These are phyloP conservation scores for Fusarium fracticaudum DNA, from an alignment of 2,329 filamentous ascomycete species.

Conservation along the genomic window DNA sequence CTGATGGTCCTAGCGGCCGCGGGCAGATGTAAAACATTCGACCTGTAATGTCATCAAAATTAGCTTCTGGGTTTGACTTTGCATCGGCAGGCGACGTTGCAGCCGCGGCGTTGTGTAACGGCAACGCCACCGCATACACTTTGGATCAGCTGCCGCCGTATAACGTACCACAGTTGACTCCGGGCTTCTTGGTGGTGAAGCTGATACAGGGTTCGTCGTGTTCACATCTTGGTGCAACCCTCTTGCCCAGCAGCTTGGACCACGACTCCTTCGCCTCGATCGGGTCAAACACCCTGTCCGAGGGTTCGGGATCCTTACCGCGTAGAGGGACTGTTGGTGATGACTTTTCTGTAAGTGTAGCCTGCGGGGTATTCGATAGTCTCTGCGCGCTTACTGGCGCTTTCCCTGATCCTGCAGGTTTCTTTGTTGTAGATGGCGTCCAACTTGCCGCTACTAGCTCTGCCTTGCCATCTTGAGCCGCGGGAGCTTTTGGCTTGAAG, in stretches of 20 bases:
- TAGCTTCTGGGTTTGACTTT: conserved; percentile 19
- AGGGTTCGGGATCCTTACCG: conserved; percentile 17
- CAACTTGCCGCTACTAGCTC: conserved; percentile 4
- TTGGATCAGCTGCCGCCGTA: neutral
- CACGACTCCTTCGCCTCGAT: conserved; percentile 82
- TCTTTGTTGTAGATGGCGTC: conserved; percentile 27
- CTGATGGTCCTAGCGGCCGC: conserved; percentile 83
- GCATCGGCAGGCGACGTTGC: neutral
- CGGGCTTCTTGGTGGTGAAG: conserved; percentile 86
- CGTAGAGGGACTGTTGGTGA: neutral
- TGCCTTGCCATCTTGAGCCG: conserved; percentile 12
- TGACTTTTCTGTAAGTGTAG: neutral
- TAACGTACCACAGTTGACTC: conserved; percentile 76
- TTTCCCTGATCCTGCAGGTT: conserved; percentile 1
- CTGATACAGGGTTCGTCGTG: conserved; percentile 89
- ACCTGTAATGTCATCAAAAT: conserved; percentile 50
- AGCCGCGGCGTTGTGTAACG: conserved; percentile 8
- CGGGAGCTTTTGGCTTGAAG: conserved; percentile 66
- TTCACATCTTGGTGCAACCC: conserved; percentile 80
- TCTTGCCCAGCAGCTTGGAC: conserved; percentile 83
- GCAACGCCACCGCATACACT: conserved; percentile 16
- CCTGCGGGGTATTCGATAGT: neutral
- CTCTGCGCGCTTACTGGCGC: neutral
- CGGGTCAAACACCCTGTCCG: conserved; percentile 68
- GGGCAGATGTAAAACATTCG: conserved; percentile 72